Base-by-base conservation (phyloP, 1,284 basidiomycete species). In the Chalciporus piperatoides region DNA sequence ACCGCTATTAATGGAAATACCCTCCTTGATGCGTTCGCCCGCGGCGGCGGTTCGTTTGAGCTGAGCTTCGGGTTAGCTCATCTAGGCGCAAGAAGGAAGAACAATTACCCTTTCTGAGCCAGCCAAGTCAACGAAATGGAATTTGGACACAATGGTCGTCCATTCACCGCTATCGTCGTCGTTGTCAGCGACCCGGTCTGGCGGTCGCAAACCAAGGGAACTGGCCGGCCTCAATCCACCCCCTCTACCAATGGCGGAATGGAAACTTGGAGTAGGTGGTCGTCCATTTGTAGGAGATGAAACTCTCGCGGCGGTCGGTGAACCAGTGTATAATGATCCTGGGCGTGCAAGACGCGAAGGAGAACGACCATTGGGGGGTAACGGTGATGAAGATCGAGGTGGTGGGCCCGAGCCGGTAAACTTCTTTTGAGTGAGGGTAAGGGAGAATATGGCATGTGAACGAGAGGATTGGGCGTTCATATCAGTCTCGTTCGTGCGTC, bases 391-490 rank as follows among this genome's bases (percentile, higher is more conserved):
- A 2, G 87, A 88, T 43, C 87, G 80, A 32, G 84, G 81, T 4
- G 86, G 83, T 12, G 72, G 69, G 6, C 79, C 77, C 37, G 81
- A 78, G 23, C 88, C 89, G 24, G 76, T 77, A 60, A 73, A 89
- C 66, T 87, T 90, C 74, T 86, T 88, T 72, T 97, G 96, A 1
- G 83, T 90, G 44, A 99, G 76, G 6, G 92, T 97, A 50, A 99
- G 77, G 39, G 95, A 97, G 70, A 99, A 99, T 70, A 99, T 98
- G 49, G 97, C 96, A 78, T 99, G 96, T 21, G 93, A 97, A 56
- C 96, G 90, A 39, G 95, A 98, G 0, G 92, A 96, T 66, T 97
- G 93, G 4, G 93, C 90, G 66, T 99, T 99, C 96, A 99, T 98
- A 63, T 95, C 92, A 35, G 96, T 99, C 69, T 97, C 92, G 59